Conservation (phyloP, 345 rosid genomes). For the Bretschneidera sinensis region DNA sequence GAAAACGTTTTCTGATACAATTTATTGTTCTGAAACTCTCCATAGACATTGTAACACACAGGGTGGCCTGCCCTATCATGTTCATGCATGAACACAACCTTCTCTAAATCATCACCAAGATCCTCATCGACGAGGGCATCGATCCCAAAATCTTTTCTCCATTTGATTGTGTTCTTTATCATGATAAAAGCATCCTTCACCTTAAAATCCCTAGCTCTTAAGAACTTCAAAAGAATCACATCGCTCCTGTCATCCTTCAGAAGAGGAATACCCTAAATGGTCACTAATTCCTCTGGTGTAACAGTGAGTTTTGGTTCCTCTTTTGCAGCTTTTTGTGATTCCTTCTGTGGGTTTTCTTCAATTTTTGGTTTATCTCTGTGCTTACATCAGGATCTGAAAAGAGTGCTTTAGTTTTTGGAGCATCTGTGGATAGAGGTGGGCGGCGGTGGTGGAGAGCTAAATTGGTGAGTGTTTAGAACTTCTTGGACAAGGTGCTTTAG, state of each 20-base stretch:
- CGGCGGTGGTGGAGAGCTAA: slow-evolving; percentile 18
- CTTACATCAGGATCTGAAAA: slow-evolving; percentile 19
- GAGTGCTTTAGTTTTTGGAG: slow-evolving; percentile 10
- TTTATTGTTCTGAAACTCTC: slow-evolving; percentile 89
- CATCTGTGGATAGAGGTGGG: slow-evolving; percentile 1
- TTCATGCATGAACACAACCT: slow-evolving; percentile 87
- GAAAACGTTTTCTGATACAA: slow-evolving; percentile 65
- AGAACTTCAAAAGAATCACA: slow-evolving; percentile 64
- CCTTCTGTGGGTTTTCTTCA: slow-evolving; percentile 13
- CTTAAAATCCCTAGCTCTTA: slow-evolving; percentile 84
- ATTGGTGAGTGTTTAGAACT: slow-evolving; percentile 33
- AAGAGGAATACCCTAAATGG: slow-evolving; percentile 75
- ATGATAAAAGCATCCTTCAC: slow-evolving; percentile 63
- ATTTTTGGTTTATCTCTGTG: slow-evolving; percentile 17
- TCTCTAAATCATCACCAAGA: slow-evolving; percentile 74
- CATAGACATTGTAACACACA: slow-evolving; percentile 82
- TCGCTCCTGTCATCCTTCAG: slow-evolving; percentile 68
- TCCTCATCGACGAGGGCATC: slow-evolving; percentile 66
- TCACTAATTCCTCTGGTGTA: slow-evolving; percentile 30
- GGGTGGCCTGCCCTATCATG: slow-evolving; percentile 79
- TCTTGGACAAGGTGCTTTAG: slow-evolving; percentile 40
- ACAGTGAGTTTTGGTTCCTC: slow-evolving; percentile 10
- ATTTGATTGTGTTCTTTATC: slow-evolving; percentile 65
- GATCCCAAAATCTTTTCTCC: slow-evolving; percentile 68
- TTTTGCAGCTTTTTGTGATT: slow-evolving; percentile 17